Conservation (phyloP, 2,329 filamentous ascomycete genomes). For the Ceratocystis diversiconidia region DNA sequence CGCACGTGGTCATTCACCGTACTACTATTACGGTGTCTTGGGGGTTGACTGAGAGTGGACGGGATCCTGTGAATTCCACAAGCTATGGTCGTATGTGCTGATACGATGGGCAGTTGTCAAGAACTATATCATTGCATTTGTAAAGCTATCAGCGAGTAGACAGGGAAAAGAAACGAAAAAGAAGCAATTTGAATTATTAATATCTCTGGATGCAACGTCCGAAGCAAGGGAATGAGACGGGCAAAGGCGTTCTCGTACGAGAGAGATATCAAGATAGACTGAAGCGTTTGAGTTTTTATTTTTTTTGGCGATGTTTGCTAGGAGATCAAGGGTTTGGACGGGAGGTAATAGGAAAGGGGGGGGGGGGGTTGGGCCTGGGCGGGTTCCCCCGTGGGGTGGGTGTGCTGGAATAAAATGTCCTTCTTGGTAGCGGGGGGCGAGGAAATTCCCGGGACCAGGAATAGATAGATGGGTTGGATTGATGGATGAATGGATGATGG, state of each 20-base stretch:
- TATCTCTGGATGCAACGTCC: background rate
- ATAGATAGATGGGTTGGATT: background rate
- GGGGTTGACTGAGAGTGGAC: slow-evolving; percentile 12
- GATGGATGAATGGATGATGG: background rate
- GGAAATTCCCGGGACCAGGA: background rate
- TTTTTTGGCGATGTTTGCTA: background rate
- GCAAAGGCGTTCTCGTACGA: background rate
- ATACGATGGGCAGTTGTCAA: background rate
- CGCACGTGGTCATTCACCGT: slow-evolving; percentile 4
- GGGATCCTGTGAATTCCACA: slow-evolving; percentile 9
- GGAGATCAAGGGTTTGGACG: background rate
- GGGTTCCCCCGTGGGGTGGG: background rate
- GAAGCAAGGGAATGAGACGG: background rate
- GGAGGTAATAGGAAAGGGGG: background rate
- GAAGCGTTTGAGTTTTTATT: too few species aligned
- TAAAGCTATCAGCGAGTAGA: background rate
- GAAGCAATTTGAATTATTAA: background rate
- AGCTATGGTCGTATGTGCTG: slow-evolving; percentile 6
- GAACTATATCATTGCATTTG: background rate
- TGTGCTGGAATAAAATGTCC: background rate
- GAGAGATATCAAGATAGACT: background rate
- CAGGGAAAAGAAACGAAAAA: background rate
- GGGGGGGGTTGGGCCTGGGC: background rate
- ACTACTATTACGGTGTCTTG: slow-evolving; percentile 7
- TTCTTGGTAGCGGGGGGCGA: background rate